Evolutionary conservation across 2,329 filamentous ascomycete genomes (phyloP).

Genomic region (Teratosphaeria zuluensis): DNA sequence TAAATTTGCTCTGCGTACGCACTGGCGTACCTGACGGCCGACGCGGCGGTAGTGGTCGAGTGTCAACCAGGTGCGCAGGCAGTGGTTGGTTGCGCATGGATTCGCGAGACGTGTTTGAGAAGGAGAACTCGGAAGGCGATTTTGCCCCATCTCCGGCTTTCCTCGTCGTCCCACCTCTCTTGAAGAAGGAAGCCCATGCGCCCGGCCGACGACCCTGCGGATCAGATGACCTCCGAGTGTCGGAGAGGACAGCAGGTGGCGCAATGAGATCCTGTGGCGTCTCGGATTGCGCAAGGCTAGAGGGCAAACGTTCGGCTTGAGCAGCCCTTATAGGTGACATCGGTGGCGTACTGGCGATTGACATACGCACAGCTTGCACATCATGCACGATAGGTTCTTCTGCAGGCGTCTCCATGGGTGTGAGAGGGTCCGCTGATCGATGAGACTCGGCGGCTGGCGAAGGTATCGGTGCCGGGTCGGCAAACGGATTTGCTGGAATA

Average conservation of each 20-base stretch:
- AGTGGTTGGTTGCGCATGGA: slow-evolving; percentile 58
- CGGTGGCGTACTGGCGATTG: slow-evolving; percentile 36
- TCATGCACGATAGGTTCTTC: slow-evolving; percentile 41
- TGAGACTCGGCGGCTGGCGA: background rate
- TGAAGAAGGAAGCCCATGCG: slow-evolving; percentile 66
- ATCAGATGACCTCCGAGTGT: slow-evolving; percentile 27
- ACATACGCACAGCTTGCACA: slow-evolving; percentile 40
- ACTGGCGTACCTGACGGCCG: slow-evolving; percentile 53
- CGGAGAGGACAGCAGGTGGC: slow-evolving; percentile 24
- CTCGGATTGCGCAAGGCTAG: slow-evolving; percentile 3
- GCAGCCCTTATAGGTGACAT: slow-evolving; percentile 18
- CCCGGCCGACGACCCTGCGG: slow-evolving; percentile 35
- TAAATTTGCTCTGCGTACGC: slow-evolving; percentile 80
- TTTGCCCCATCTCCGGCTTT: slow-evolving; percentile 39
- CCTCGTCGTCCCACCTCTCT: slow-evolving; percentile 41
- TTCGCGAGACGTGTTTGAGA: slow-evolving; percentile 83
- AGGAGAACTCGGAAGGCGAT: slow-evolving; percentile 56
- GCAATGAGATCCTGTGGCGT: slow-evolving; percentile 12
- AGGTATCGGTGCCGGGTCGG: slow-evolving; percentile 11
- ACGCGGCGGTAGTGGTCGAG: slow-evolving; percentile 29
- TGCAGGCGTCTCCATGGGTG: slow-evolving; percentile 31
- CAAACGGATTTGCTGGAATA: slow-evolving; percentile 18
- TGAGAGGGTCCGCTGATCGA: slow-evolving; percentile 13
- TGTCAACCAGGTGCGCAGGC: slow-evolving; percentile 38
- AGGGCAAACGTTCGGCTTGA: slow-evolving; percentile 6